phyloP scores from a whole-genome alignment of 306 rosid species.

The Luffa aegyptiaca region DNA sequence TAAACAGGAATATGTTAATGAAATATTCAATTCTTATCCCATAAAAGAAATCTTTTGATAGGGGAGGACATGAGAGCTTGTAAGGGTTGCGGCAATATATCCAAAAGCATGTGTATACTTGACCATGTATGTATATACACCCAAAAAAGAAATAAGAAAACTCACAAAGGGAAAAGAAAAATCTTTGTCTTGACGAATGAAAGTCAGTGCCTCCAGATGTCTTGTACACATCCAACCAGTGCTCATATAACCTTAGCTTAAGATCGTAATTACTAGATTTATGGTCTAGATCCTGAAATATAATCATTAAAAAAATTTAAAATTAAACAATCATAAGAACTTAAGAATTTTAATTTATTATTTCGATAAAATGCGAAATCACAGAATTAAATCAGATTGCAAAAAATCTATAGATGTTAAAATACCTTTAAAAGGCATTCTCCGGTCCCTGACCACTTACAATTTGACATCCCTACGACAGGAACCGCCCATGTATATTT shows the following conservation, averaged over 20 bases:
- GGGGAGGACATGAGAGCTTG: background rate
- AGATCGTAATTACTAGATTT: conserved; percentile 33
- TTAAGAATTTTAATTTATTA: background rate
- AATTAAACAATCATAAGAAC: background rate
- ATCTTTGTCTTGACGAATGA: conserved; percentile 46
- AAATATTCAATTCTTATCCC: background rate
- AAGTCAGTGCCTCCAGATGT: conserved; percentile 57
- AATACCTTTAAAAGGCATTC: conserved; percentile 60
- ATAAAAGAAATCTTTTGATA: background rate
- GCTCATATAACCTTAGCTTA: conserved; percentile 47
- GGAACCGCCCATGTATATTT: conserved; percentile 69
- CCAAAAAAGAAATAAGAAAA: background rate
- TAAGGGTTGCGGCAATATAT: background rate
- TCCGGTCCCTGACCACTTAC: conserved; percentile 85
- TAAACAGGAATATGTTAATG: background rate
- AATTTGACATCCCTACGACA: conserved; percentile 55
- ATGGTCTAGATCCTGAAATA: conserved; percentile 38
- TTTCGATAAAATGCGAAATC: background rate
- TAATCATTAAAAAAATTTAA: background rate
- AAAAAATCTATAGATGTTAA: background rate
- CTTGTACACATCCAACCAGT: conserved; percentile 71
- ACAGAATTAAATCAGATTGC: background rate
- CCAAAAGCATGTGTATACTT: background rate
- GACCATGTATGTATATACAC: background rate
- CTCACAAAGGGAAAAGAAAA: conserved; percentile 77